These are phyloP conservation scores for Naganishia cerealis DNA, from an alignment of 1,284 basidiomycete genomes.

Conservation along the genomic window DNA sequence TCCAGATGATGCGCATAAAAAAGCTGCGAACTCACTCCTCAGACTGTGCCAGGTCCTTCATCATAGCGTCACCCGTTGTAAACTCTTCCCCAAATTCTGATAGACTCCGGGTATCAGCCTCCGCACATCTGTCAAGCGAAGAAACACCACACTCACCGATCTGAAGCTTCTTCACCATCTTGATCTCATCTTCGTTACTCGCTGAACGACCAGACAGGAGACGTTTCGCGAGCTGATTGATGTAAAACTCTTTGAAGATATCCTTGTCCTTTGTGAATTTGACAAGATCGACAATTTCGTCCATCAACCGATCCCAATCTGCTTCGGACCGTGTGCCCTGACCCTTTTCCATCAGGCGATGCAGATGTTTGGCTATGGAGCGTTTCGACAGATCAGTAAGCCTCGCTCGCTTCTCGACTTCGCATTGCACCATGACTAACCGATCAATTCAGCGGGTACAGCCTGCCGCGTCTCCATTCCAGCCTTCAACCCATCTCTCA, in stretches of 20 bases:
- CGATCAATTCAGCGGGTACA: conserved; percentile 89
- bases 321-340: conserved; percentile 71
- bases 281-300: conserved; percentile 78
- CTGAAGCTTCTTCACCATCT: conserved; percentile 83
- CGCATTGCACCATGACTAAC: conserved; percentile 40
- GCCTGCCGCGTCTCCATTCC: conserved; percentile 79
- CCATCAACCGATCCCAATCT: conserved; percentile 69
- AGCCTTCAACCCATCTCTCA: conserved; percentile 70
- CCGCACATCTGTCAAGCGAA: not conserved
- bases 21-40: conserved; percentile 45
- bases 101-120: not conserved
- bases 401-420: not conserved
- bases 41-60: conserved; percentile 54
- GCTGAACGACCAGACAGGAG: conserved; percentile 82
- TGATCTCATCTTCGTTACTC: conserved; percentile 85
- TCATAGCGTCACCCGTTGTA: conserved; percentile 55
- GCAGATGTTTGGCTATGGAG: conserved; percentile 73
- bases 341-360: conserved; percentile 79
- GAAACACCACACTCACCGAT: conserved; percentile 64
- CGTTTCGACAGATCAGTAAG: conserved; percentile 7
- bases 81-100: conserved; percentile 56
- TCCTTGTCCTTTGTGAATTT: conserved; percentile 83
- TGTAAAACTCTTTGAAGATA: conserved; percentile 93
- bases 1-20: not conserved
- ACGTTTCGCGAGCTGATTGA: conserved; percentile 82